Evolutionary conservation across 2,329 filamentous ascomycete genomes (phyloP).

Genomic region (Emergomyces africanus): DNA sequence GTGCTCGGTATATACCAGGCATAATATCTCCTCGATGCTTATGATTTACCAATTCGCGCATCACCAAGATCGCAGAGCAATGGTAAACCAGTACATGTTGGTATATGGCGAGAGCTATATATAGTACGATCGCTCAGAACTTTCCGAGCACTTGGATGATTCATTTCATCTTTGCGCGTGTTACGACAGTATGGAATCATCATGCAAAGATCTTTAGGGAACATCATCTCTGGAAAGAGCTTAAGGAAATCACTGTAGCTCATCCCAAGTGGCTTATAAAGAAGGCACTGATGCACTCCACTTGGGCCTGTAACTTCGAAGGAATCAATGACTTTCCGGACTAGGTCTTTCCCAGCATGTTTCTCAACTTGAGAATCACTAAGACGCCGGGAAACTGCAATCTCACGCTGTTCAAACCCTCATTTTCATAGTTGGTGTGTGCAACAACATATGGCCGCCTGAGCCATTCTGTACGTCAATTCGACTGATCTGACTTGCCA

Average conservation of each 20-base stretch:
- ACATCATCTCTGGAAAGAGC: constrained; percentile 2
- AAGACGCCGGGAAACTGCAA: too few relatives aligned
- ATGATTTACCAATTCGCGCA: constrained; percentile 5
- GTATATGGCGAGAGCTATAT: constrained; percentile 7
- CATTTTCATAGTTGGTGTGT: too few relatives aligned
- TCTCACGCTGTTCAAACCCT: too few relatives aligned
- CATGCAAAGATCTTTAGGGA: constrained; percentile 4
- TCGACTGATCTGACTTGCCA: neutral
- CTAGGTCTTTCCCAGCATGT: too few relatives aligned
- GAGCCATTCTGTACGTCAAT: neutral
- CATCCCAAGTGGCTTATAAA: constrained; percentile 14
- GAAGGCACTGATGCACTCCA: constrained; percentile 13
- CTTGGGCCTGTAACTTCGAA: constrained; percentile 15
- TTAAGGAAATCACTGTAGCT: constrained; percentile 5
- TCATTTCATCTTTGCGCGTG: constrained; percentile 15
- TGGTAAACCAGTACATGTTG: constrained; percentile 2
- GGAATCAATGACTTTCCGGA: constrained; percentile 14
- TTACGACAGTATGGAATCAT: constrained; percentile 8
- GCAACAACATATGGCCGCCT: neutral
- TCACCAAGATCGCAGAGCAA: constrained; percentile 12
- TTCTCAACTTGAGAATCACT: too few relatives aligned
- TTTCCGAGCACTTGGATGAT: too few relatives aligned
- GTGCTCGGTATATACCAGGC: constrained; percentile 9
- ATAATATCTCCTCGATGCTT: constrained; percentile 10
- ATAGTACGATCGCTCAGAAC: constrained; percentile 5